A percentile compares a stretch with the other conserved stretches of the same genome.
Conservation (phyloP, 257 asterid species). For the Osmanthus fragrans region DNA sequence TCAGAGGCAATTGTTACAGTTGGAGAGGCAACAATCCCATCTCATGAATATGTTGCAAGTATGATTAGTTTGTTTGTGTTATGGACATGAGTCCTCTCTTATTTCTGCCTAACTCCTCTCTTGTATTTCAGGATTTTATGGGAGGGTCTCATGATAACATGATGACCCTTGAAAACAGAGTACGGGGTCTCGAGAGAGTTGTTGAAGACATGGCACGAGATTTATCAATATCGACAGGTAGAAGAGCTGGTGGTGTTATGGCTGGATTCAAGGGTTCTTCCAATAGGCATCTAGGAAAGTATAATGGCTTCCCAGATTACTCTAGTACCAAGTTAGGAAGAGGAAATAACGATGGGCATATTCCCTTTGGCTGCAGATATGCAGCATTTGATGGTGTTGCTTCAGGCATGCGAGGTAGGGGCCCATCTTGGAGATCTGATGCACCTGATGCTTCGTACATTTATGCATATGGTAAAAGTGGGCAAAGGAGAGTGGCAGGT, state of each 20-base stretch:
- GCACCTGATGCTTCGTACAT: slow-evolving; percentile 65
- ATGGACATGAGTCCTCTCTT: slow-evolving; percentile 16
- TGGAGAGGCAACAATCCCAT: slow-evolving; percentile 91
- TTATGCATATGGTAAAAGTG: slow-evolving; percentile 64
- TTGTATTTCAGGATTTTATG: slow-evolving; percentile 78
- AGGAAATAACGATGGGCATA: slow-evolving; percentile 56
- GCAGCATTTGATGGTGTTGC: slow-evolving; percentile 56
- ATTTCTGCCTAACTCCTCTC: slow-evolving; percentile 24
- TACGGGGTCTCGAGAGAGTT: slow-evolving; percentile 93
- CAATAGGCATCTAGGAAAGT: slow-evolving; percentile 61
- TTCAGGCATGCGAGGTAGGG: slow-evolving; percentile 61
- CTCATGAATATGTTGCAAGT: slow-evolving; percentile 98
- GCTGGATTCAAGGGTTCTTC: slow-evolving; percentile 74
- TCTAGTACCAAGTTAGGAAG: slow-evolving; percentile 69
- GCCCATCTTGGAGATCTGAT: slow-evolving; percentile 76
- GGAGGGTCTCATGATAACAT: slow-evolving; percentile 97
- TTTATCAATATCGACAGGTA: slow-evolving; percentile 77
- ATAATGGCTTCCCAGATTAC: slow-evolving; percentile 77
- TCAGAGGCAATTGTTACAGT: slow-evolving; percentile 80
- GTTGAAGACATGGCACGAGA: slow-evolving; percentile 97
- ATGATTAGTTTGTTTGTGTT: slow-evolving; percentile 17
- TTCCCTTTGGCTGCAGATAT: slow-evolving; percentile 70
- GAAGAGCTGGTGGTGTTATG: slow-evolving; percentile 59
- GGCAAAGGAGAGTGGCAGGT: slow-evolving; percentile 58
- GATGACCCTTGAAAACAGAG: slow-evolving; percentile 93